Base-by-base conservation (phyloP, 192 early-diverging fungal species). In the Coemansia sp. region DNA sequence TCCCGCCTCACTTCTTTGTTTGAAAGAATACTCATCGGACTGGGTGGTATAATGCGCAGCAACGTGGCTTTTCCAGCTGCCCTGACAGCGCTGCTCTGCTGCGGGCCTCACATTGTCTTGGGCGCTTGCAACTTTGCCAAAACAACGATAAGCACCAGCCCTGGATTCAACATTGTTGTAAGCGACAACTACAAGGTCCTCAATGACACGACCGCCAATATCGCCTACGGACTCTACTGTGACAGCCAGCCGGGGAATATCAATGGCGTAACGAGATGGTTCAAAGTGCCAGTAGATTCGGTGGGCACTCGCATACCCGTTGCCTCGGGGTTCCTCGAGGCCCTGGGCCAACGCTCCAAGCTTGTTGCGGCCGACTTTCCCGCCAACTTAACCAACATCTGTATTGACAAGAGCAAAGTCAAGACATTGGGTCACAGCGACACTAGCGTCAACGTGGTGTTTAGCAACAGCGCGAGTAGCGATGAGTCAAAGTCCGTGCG, bases 161-260 rank as follows among this genome's bases (percentile, higher is more conserved):
- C 77, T 0, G 79, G 79, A 11, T 85, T 82, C 76, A 66, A 68
- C 12, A 68, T 85, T 42, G 62, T 70, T 8, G 62, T 75, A 18
- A 73, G 62, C 42, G 67, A 71, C 45, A 65, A 85, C 45, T 82
- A 82, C 79, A 82, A 85, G 67, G 42, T 82, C 1, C 36, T 85
- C 26, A 67, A 73, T 20, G 79, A 82, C 65, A 71, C 70, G 12
- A 14, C 28, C 0, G 63, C 64, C 42, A 61, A 62, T 13, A 60
- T 70, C 5, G 67, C 61, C 16, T 85, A 85, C 50, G 76, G 72
- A 2, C 68, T 85, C 28, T 78, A 74, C 53, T 82, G 79, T 61
- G 77, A 68, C 52, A 65, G 43, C 68, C 66, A 73, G 65, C 76
- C 75, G 18, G 53, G 62, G 3, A 53, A 60, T 16, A 65, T 73